Base-by-base conservation (phyloP, 2,329 filamentous ascomycete species). In the Ophioceras dolichostomum region DNA sequence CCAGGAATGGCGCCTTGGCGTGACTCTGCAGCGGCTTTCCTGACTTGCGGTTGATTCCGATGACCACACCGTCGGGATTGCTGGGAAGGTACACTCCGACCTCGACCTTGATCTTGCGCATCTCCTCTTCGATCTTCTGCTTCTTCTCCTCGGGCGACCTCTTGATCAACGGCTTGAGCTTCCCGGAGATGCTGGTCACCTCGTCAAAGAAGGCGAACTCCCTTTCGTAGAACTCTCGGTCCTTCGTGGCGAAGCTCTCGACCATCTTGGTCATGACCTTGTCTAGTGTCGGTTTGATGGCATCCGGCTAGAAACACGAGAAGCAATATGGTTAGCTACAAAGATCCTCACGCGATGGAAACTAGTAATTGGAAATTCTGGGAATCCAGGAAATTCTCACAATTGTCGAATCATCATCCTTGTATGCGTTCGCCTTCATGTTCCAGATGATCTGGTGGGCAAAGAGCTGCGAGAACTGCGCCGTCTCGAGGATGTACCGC, bases 391-490 rank as follows among this genome's bases (percentile, higher is more conserved):
- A 12, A 20, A 4, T 14, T 60, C 77, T 67, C 65, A 84, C 79
- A 44, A 94, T 74, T 49, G 82, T 76, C 12, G 82, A 88, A 47
- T 95, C 86, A 50, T 98, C 89, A 46, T 98, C 93, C 57, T 95
- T 98, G 69, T 84, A 98, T 1, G 88, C 84, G 57, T 98, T 99
- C 22, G 91, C 91, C 57, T 96, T 98, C 82, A 99, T 98, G 56
- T 98, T 99, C 91, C 93, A 99, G 54, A 99, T 98, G 47, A 98
- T 96, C 52, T 99, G 91, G 57, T 99, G 93, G 3, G 93, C 89
- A 58, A 98, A 98, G 8, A 96, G 65, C 57, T 96, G 91, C n/a
- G 91, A 96, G 52, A 94, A 88, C 49, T 93, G 89, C 1, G 88
- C 91, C 1, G 93, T 95, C 61, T 99, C 91, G 13, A 96, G 70